Evolutionary conservation across 2,329 filamentous ascomycete genomes (phyloP).

Genomic region (Rasamsonia emersonii): DNA sequence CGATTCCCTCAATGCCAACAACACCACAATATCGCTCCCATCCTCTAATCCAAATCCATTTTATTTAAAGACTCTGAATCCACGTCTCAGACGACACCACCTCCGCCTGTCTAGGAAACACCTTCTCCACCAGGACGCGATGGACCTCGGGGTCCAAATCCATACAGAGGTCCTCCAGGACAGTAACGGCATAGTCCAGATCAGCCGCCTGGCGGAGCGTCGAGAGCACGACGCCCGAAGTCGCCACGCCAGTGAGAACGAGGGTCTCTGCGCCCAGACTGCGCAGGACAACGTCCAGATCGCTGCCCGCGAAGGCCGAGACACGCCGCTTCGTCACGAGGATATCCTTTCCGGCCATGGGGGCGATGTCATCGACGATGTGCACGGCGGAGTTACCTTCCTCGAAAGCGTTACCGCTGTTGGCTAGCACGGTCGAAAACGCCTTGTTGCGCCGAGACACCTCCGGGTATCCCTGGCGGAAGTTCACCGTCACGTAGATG

Average conservation of each 20-base stretch:
- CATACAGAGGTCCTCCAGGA: conserved; percentile 28
- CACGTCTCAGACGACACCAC: conserved; percentile 22
- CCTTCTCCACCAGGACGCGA: conserved; percentile 22
- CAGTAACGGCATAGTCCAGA: conserved; percentile 26
- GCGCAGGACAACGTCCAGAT: conserved; percentile 27
- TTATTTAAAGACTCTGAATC: conserved; percentile 9
- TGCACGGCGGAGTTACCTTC: conserved; percentile 16
- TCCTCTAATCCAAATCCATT: too few relatives aligned
- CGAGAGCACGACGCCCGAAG: conserved; percentile 30
- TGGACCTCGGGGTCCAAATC: conserved; percentile 27
- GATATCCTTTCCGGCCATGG: conserved; percentile 16
- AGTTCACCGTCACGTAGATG: conserved; percentile 26
- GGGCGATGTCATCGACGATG: conserved; percentile 14
- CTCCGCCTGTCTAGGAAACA: conserved; percentile 22
- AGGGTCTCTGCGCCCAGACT: conserved; percentile 18
- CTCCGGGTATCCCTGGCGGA: conserved; percentile 25
- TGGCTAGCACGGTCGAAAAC: conserved; percentile 9
- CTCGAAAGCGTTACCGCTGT: conserved; percentile 13
- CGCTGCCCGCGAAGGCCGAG: conserved; percentile 27
- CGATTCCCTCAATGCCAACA: too few relatives aligned
- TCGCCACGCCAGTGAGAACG: conserved; percentile 27
- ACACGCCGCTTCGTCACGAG: conserved; percentile 27
- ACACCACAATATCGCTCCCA: too few relatives aligned
- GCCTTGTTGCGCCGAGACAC: conserved; percentile 17
- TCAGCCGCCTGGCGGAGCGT: conserved; percentile 29